Conservation (phyloP, 441 rosid genomes). For the Pelargonium fulgidum region DNA sequence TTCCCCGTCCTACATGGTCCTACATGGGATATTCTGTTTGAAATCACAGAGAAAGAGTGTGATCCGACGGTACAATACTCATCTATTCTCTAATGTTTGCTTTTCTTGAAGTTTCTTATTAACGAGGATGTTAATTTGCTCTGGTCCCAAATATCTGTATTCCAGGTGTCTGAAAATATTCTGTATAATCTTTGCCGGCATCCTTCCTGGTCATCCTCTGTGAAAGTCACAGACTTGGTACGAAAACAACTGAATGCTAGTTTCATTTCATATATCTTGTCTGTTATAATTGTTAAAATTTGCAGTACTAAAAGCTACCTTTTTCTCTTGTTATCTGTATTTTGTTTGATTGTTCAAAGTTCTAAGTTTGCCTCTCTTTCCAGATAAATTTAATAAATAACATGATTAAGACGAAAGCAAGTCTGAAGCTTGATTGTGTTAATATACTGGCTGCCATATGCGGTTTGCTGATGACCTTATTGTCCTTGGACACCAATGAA, state of each 20-base stretch:
- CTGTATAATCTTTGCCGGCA: conserved; percentile 56
- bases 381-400: conserved; percentile 57
- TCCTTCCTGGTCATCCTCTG: conserved; percentile 48
- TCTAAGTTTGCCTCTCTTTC: conserved; percentile 14
- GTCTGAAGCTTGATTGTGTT: conserved; percentile 61
- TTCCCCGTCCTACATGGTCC: conserved; percentile 42
- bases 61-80: conserved; percentile 53
- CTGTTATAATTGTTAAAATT: conserved; percentile 9
- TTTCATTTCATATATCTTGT: conserved; percentile 14
- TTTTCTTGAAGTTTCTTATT: conserved; percentile 20
- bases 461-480: conserved; percentile 42
- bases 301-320: not conserved
- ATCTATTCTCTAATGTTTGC: conserved; percentile 12
- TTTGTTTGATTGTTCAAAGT: conserved; percentile 12
- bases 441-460: conserved; percentile 50
- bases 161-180: conserved; percentile 63
- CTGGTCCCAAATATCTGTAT: conserved; percentile 17
- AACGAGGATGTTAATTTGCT: conserved; percentile 19
- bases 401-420: conserved; percentile 45
- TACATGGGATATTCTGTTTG: conserved; percentile 71
- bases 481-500: conserved; percentile 31
- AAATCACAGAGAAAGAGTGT: conserved; percentile 53
- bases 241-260: conserved; percentile 21
- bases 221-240: conserved; percentile 63
- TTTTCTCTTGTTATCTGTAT: not conserved